Percentiles rank a stretch among this genome's conserved stretches.
These are phyloP conservation scores for Tylopilus sp. DNA, from an alignment of 768 basidiomycete genomes.

Conservation along the genomic window DNA sequence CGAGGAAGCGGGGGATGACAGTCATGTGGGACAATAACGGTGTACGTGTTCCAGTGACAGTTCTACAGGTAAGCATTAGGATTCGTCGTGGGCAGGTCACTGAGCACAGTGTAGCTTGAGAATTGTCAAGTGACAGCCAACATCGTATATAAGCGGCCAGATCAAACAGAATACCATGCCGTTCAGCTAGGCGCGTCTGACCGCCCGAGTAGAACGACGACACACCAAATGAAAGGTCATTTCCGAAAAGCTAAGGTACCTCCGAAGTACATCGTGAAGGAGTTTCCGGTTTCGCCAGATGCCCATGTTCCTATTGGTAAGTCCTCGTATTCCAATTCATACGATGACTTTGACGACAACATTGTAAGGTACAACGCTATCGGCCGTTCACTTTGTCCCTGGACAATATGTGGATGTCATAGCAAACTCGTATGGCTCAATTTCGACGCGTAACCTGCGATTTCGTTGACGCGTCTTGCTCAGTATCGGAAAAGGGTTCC, in stretches of 20 bases:
- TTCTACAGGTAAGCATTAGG: conserved; percentile 73
- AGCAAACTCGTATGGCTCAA: conserved; percentile 71
- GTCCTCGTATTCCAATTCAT: conserved; percentile 24
- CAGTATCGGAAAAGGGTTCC: conserved; percentile 96
- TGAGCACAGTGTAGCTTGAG: conserved; percentile 53
- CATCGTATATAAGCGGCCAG: conserved; percentile 56
- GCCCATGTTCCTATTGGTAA: conserved; percentile 86
- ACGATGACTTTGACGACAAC: neutral
- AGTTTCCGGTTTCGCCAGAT: conserved; percentile 86
- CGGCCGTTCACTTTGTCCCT: conserved; percentile 93
- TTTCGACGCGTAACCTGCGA: neutral
- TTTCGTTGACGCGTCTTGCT: conserved; percentile 8
- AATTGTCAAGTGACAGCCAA: conserved; percentile 89
- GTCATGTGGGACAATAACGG: conserved; percentile 91
- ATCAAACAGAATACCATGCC: conserved; percentile 80
- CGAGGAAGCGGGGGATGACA: conserved; percentile 95
- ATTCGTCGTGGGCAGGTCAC: conserved; percentile 7
- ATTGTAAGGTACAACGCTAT: conserved; percentile 74
- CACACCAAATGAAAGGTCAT: conserved; percentile 82
- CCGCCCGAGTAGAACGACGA: conserved; percentile 64
- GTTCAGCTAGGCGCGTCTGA: conserved; percentile 90
- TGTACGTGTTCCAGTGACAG: conserved; percentile 82
- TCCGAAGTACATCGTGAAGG: conserved; percentile 81
- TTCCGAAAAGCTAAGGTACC: conserved; percentile 78
- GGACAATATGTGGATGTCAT: conserved; percentile 94